A percentile compares a stretch with the other conserved stretches of the same genome.
Conservation (phyloP, 345 rosid species). For the Cardiospermum halicacabum region DNA sequence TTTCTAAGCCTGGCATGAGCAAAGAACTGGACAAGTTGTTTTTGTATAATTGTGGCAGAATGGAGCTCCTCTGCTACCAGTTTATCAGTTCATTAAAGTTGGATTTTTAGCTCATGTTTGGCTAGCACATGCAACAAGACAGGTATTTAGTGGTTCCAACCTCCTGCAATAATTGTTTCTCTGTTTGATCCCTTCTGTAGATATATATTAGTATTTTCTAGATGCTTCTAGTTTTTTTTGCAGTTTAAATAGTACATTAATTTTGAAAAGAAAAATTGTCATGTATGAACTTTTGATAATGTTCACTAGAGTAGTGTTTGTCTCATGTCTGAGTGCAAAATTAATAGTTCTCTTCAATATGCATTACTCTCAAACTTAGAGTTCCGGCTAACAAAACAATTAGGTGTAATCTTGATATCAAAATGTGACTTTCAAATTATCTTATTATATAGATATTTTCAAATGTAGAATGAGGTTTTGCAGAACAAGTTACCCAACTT, state of each 20-base stretch:
- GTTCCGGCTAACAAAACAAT: background rate
- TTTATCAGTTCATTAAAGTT: background rate
- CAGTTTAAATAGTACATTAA: background rate
- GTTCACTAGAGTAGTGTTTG: background rate
- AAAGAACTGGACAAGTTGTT: background rate
- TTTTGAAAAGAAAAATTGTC: background rate
- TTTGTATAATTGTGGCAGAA: background rate
- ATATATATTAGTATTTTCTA: background rate
- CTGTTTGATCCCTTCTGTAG: background rate
- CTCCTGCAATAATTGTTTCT: background rate
- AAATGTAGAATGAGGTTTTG: background rate
- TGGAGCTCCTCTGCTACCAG: background rate
- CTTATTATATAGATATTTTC: background rate
- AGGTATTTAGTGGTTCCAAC: conserved; percentile 3
- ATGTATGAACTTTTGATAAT: background rate
- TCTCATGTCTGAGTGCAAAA: background rate
- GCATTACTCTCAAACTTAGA: background rate
- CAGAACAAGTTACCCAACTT: background rate
- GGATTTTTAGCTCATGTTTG: background rate
- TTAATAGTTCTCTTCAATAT: background rate
- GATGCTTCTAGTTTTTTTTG: background rate
- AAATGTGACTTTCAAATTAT: background rate
- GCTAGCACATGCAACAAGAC: background rate
- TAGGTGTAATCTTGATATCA: background rate
- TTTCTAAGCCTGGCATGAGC: background rate